phyloP scores from a whole-genome alignment of 2,329 filamentous ascomycete genomes.

The Fusarium beomiforme region DNA sequence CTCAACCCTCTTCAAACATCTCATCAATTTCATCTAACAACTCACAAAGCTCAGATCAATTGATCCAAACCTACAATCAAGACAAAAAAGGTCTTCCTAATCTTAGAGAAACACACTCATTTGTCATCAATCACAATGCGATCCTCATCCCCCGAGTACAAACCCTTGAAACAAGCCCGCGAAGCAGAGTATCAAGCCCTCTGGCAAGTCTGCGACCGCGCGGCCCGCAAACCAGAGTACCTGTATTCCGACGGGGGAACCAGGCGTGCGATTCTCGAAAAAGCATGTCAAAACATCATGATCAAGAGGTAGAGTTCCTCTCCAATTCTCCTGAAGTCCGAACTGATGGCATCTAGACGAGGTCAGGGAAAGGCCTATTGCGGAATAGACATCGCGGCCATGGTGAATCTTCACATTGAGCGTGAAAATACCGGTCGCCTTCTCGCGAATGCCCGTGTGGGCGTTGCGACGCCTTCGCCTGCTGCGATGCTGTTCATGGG shows the following conservation, averaged over 20 bases:
- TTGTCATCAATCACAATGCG: conserved; percentile 7
- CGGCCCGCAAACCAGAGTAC: conserved; percentile 23
- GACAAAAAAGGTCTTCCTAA: not conserved
- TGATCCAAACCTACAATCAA: not conserved
- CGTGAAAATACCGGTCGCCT: conserved; percentile 17
- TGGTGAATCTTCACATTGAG: conserved; percentile 36
- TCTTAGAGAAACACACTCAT: not conserved
- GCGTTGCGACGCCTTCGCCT: not conserved
- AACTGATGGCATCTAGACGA: conserved; percentile 2
- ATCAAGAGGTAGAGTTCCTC: conserved; percentile 13
- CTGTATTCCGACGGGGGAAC: not conserved
- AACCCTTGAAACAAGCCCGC: conserved; percentile 10
- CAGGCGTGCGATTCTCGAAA: conserved; percentile 19
- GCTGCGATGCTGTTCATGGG: not conserved
- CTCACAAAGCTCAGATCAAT: not conserved
- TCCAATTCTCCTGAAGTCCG: not conserved
- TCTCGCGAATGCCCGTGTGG: not conserved
- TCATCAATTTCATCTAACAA: not conserved
- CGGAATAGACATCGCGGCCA: conserved; percentile 11
- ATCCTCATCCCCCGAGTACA: not conserved
- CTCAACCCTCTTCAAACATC: not conserved
- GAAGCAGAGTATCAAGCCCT: conserved; percentile 42
- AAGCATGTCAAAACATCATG: conserved; percentile 4
- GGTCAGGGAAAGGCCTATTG: conserved; percentile 13
- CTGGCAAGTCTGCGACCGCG: conserved; percentile 39